Conservation (phyloP, 805 yeast genomes). For the Starmerella apis region DNA sequence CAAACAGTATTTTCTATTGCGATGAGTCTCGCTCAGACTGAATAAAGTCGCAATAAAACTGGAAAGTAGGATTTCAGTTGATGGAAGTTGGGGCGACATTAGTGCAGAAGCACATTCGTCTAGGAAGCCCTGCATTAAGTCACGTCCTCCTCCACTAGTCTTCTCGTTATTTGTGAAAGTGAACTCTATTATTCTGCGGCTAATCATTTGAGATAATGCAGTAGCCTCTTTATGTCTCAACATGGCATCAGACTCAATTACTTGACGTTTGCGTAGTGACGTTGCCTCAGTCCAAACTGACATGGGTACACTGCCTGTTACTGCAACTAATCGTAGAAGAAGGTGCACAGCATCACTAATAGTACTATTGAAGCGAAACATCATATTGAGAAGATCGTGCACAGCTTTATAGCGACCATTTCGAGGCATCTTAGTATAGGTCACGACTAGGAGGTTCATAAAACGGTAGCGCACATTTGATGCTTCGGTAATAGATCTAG, state of each 20-base stretch:
- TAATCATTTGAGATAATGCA: slow-evolving; percentile 8
- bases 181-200: slow-evolving; percentile 15
- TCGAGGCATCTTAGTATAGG: slow-evolving; percentile 1
- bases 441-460: slow-evolving; percentile 2
- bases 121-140: not conserved
- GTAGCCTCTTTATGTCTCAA: slow-evolving; percentile 6
- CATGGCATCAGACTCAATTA: slow-evolving; percentile 4
- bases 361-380: not conserved
- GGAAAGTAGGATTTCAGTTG: slow-evolving; percentile 18
- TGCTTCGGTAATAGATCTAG: not conserved
- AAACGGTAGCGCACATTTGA: not conserved
- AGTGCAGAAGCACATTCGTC: not conserved
- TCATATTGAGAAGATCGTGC: slow-evolving; percentile 7
- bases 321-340: slow-evolving; percentile 10
- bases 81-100: slow-evolving; percentile 11
- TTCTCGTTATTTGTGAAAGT: not conserved
- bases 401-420: slow-evolving; percentile 3
- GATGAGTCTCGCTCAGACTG: not conserved
- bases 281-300: slow-evolving; percentile 11
- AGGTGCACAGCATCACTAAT: not conserved
- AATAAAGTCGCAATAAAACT: slow-evolving; percentile 10
- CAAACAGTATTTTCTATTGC: slow-evolving; percentile 10
- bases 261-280: slow-evolving; percentile 5
- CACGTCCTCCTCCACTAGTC: not conserved
- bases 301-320: slow-evolving; percentile 10